Evolutionary conservation across 2,329 filamentous ascomycete genomes (phyloP), one percentile per base, ranked within the genome.

Genomic region (Aureobasidium sp.): DNA sequence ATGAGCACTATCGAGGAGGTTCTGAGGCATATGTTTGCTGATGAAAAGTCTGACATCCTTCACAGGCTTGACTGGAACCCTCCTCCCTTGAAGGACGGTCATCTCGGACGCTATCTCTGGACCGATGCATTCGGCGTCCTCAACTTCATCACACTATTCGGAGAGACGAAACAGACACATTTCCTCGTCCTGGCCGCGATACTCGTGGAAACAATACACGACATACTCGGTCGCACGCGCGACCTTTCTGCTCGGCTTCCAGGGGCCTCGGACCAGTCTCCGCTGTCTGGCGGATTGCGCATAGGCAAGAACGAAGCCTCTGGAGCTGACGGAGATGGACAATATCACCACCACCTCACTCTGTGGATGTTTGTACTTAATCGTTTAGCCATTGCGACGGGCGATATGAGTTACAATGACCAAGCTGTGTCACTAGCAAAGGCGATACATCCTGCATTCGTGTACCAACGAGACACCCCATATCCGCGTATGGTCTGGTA

Each of bases 351-450:
- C 66, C 85, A 85, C 65, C 73, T 85, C 22, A 85, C 82, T 0
- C 68, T 85, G 5, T 86, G 83, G 83, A 84, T 85, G 82, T 85
- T 84, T 68, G 82, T 83, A 1, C 74, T 86, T 5, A 84, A 83
- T 67, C 75, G 83, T 1, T 72, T 84, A 44, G 75, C 79, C 0
- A 64, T 79, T 39, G 82, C 80, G 2, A 76, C 78, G 0, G 73
- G 73, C 0, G 76, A 84, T 25, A 66, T 69, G 11, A 66, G 64
- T 8, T 85, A 79, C 64, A 84, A 84, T 64, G 70, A 73, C 31
- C 74, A 80, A 56, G 83, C 82, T 0, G 74, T 84, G 2, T 72
- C 79, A 62, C 71, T 86, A 12, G 82, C 81, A 5, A 74, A 75
- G 64, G 78, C 80, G 0, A 78, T 84, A 9, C 82, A 85, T 62